Conservation (phyloP, 2,329 filamentous ascomycete species). For the Ophiosphaerella narmari region DNA sequence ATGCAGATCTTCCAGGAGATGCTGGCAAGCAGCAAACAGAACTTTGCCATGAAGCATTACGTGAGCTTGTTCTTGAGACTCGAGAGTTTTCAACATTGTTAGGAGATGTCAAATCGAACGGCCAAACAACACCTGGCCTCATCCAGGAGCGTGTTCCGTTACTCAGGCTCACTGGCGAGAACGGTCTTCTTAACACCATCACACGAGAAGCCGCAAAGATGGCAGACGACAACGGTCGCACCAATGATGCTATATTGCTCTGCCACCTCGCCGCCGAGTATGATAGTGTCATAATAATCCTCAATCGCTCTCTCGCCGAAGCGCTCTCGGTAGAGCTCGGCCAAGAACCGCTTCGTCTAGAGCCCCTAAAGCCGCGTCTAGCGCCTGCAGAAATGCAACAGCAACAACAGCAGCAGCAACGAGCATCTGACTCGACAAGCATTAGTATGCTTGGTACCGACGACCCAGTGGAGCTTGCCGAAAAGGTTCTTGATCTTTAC, state of each 20-base stretch:
- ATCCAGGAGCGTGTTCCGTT: constrained; percentile 84
- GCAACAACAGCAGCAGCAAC: constrained; percentile 35
- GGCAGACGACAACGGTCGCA: constrained; percentile 91
- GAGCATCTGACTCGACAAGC: constrained; percentile 45
- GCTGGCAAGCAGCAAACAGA: constrained; percentile 76
- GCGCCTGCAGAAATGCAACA: constrained; percentile 35
- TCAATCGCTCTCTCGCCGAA: constrained; percentile 89
- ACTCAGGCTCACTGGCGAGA: constrained; percentile 78
- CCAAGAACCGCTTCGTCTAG: constrained; percentile 75
- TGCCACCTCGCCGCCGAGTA: constrained; percentile 96
- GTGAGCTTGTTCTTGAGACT: constrained; percentile 94
- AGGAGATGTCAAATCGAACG: constrained; percentile 87
- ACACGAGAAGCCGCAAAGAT: constrained; percentile 89
- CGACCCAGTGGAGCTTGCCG: constrained; percentile 66
- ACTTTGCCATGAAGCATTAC: constrained; percentile 88
- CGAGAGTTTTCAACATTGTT: constrained; percentile 93
- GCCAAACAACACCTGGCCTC: constrained; percentile 80
- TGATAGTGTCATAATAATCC: constrained; percentile 87
- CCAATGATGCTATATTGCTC: constrained; percentile 89
- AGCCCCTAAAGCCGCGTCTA: constrained; percentile 76
- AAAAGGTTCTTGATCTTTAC: constrained; percentile 67
- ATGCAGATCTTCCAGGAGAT: constrained; percentile 77
- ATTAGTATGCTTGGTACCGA: constrained; percentile 71
- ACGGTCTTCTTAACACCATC: constrained; percentile 88
- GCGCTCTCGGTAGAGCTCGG: constrained; percentile 85